These are phyloP conservation scores for Penicillium coprophilum DNA, from an alignment of 495 filamentous ascomycete genomes.

Conservation along the genomic window DNA sequence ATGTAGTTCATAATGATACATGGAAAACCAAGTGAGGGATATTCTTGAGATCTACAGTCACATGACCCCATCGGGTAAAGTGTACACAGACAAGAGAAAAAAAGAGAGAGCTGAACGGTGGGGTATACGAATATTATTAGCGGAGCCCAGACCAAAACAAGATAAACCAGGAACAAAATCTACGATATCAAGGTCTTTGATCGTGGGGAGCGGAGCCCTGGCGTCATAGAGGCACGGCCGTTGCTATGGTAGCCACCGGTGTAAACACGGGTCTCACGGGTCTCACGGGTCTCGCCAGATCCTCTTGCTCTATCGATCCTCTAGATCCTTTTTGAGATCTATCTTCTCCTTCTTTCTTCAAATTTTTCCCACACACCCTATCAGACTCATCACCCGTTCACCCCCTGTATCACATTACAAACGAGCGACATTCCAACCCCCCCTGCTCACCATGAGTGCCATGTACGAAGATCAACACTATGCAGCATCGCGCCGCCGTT, in stretches of 20 bases:
- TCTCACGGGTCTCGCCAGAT: constrained; percentile 17
- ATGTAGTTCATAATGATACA: too few relatives aligned
- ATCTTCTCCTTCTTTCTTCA: constrained; percentile 13
- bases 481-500: constrained; percentile 50
- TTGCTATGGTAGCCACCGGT: constrained; percentile 47
- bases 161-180: constrained; percentile 24
- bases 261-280: constrained; percentile 42
- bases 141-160: constrained; percentile 16
- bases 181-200: constrained; percentile 8
- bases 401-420: constrained; percentile 6
- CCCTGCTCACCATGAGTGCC: constrained; percentile 37
- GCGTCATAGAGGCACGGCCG: constrained; percentile 36
- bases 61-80: constrained; percentile 16
- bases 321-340: constrained; percentile 28
- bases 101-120: constrained; percentile 30
- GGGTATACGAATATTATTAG: constrained; percentile 24
- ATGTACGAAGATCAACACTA: constrained; percentile 53
- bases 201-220: constrained; percentile 22
- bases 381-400: constrained; percentile 7
- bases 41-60: constrained; percentile 11
- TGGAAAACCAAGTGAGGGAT: too few relatives aligned
- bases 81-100: neutral
- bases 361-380: neutral
- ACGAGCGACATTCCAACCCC: constrained; percentile 25
- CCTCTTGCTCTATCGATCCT: constrained; percentile 26